Conservation (phyloP, 2,329 filamentous ascomycete species). For the Grosmannia clavigera region DNA sequence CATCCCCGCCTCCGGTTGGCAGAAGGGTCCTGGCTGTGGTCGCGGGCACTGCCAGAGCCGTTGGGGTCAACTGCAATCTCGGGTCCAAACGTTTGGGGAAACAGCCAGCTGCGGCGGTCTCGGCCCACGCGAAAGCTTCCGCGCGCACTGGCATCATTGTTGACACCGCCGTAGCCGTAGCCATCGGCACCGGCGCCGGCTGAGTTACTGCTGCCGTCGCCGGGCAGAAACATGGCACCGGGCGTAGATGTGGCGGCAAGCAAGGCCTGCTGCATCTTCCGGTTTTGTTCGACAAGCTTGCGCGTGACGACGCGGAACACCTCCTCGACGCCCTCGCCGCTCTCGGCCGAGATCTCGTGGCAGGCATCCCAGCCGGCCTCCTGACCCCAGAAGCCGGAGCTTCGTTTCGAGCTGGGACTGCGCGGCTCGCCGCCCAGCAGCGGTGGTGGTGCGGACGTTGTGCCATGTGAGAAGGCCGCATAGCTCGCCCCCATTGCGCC, state of each 20-base stretch:
- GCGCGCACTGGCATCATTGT: slow-evolving; percentile 38
- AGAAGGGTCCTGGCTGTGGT: slow-evolving; percentile 2
- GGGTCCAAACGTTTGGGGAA: slow-evolving; percentile 40
- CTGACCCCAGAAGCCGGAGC: slow-evolving; percentile 76
- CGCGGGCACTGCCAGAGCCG: slow-evolving; percentile 10
- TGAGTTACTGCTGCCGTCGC: slow-evolving; percentile 4
- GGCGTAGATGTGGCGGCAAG: slow-evolving; percentile 41
- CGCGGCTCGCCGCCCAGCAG: slow-evolving; percentile 33
- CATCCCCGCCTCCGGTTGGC: slow-evolving; percentile 5
- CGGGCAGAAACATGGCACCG: slow-evolving; percentile 20
- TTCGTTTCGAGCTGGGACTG: slow-evolving; percentile 51
- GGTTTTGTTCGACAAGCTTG: slow-evolving; percentile 52
- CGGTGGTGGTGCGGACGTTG: slow-evolving; percentile 10
- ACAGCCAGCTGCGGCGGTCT: slow-evolving; percentile 47
- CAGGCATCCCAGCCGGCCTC: slow-evolving; percentile 95
- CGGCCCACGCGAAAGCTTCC: slow-evolving; percentile 45
- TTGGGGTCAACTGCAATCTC: slow-evolving; percentile 35
- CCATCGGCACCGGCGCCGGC: slow-evolving; percentile 5
- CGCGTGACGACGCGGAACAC: slow-evolving; percentile 65
- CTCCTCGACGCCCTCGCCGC: slow-evolving; percentile 90
- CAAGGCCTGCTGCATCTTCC: slow-evolving; percentile 48
- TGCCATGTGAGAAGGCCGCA: slow-evolving; percentile 1
- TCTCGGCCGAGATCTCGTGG: slow-evolving; percentile 91
- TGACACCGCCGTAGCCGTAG: slow-evolving; percentile 18
- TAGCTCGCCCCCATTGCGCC: background rate